Percentiles rank a stretch among this genome's conserved stretches.
Evolutionary conservation across 2,329 filamentous ascomycete species (phyloP).

Genomic region (Fusarium vanettenii): DNA sequence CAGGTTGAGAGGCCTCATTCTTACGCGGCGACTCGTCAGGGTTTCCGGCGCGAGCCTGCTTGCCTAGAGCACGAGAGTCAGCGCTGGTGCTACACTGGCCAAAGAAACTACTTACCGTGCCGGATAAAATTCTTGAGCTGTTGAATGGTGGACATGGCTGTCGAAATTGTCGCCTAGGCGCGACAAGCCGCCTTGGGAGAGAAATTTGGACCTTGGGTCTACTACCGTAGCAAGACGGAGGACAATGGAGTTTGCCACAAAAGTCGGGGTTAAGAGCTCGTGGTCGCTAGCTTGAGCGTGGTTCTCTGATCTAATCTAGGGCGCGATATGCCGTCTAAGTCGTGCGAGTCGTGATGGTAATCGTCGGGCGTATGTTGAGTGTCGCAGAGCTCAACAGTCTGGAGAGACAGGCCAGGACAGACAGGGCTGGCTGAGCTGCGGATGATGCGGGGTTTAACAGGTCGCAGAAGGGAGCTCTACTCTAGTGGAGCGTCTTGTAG

Average conservation of each 20-base stretch:
- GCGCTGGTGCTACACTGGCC: constrained; percentile 6
- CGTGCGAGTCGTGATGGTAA: constrained; percentile 33
- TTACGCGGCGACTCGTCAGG: constrained; percentile 63
- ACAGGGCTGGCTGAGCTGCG: constrained; percentile 26
- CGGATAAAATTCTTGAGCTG: constrained; percentile 98
- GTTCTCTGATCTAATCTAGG: constrained; percentile 13
- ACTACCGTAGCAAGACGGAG: constrained; percentile 4
- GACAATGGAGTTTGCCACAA: constrained; percentile 1
- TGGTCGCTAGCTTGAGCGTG: constrained; percentile 7
- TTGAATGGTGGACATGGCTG: constrained; percentile 80
- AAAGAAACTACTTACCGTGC: constrained; percentile 69
- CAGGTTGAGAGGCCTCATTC: constrained; percentile 62
- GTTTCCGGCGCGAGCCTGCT: constrained; percentile 82
- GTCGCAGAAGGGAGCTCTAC: constrained; percentile 24
- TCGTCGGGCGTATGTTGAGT: constrained; percentile 21
- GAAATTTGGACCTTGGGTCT: constrained; percentile 13
- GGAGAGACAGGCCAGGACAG: not conserved
- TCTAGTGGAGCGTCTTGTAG: constrained; percentile 33
- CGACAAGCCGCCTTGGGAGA: constrained; percentile 38
- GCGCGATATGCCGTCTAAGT: constrained; percentile 19
- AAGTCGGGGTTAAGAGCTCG: not conserved
- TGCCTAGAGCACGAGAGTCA: constrained; percentile 63
- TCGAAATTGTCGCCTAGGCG: constrained; percentile 38
- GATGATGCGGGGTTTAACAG: constrained; percentile 42
- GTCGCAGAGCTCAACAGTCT: constrained; percentile 31